phyloP scores from a whole-genome alignment of 352 stramenopile species.

The Phytopythium sindhum region DNA sequence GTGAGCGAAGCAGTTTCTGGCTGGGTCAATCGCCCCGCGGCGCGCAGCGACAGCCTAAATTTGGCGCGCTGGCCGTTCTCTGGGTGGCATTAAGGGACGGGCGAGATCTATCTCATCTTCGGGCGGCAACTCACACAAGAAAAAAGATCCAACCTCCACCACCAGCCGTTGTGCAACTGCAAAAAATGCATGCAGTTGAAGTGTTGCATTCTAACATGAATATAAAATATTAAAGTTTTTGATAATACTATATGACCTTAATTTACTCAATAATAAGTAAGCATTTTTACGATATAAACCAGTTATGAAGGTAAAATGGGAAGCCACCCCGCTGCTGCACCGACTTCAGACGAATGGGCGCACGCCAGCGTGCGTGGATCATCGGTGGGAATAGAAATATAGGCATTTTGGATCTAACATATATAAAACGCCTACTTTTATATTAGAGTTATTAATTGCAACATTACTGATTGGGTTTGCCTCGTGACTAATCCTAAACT shows the following conservation, averaged over 20 bases:
- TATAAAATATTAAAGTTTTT: neutral
- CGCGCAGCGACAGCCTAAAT: slow-evolving; percentile 1
- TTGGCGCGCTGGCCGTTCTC: neutral
- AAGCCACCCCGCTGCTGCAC: too few relatives aligned
- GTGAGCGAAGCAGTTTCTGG: neutral
- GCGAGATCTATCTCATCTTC: neutral
- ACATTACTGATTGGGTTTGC: too few relatives aligned
- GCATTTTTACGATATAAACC: too few relatives aligned
- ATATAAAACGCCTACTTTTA: too few relatives aligned
- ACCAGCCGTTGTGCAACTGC: neutral
- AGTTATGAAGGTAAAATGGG: too few relatives aligned
- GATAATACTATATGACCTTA: neutral
- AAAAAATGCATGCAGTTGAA: neutral
- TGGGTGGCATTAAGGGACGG: neutral
- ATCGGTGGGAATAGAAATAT: too few relatives aligned
- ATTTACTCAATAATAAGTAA: too few relatives aligned
- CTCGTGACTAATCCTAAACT: too few relatives aligned
- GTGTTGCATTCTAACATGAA: neutral
- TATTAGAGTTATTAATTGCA: too few relatives aligned
- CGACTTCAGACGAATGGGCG: neutral
- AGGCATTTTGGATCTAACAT: too few relatives aligned
- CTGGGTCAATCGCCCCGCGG: neutral
- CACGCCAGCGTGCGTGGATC: neutral
- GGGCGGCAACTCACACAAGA: neutral
- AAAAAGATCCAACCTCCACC: neutral